Evolutionary conservation across 208 protist species (phyloP), one percentile per base, ranked within the genome.

Genomic region (Kentomonas sorsogonicus): DNA sequence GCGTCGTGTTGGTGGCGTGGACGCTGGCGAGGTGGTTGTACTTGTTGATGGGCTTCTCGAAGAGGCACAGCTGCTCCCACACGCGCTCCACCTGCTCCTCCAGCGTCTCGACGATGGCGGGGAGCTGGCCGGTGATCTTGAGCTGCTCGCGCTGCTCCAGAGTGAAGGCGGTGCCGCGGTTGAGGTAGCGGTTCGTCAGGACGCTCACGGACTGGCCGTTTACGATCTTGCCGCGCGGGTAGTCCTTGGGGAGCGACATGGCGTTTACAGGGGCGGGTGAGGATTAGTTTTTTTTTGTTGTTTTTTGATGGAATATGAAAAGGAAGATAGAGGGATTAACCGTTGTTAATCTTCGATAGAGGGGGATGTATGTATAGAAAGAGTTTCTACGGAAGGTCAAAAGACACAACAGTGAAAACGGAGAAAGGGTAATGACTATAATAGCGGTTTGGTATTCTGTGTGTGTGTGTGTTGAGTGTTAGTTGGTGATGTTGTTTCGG

Each of bases 21-120:
- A 93, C 61, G 48, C 54, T 66, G 27, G 66, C 69, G 22, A 94
- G 74, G 52, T 89, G 78, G 23, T 84, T 67, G 74, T 94, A 91
- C 48, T 73, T 72, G 78, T 91, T 86, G 72, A 94, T 90, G 18
- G 83, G 83, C 75, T 89, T 86, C 29, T 91, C 83, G 62, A 74
- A 88, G 47, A 45, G 62, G 55, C 59, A 72, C 46, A 93, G 55
- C 63, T 93, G 83, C 33, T 69, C 26, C 75, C 77, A 87, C 11
- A 69, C 72, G 27, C 86, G 83, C 22, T 69, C 67, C 2, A 93
- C 78, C 67, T 90, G 83, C 62, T 89, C 69, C 60, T 89, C 80
- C 3, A 91, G 66, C 15, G 82, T 93, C 69, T 93, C 86, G 5
- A 91, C 83, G 26, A 56, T 60, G 3, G 83, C 72, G 11, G 86